Evolutionary conservation across 352 stramenopile genomes (phyloP).

Genomic region (Phytophthora sp.): DNA sequence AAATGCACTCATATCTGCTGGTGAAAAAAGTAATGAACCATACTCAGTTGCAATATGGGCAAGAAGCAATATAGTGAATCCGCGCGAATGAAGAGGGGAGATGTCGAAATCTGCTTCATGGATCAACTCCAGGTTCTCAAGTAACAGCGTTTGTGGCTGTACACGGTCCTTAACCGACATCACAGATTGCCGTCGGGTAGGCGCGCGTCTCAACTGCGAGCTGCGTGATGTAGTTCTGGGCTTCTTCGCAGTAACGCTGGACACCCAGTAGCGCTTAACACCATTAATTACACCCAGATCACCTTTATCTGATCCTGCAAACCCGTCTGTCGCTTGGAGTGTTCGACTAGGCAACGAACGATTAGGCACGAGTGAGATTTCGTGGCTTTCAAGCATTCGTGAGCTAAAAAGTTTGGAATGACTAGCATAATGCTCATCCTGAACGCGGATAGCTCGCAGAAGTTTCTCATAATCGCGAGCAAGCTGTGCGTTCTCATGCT

Average conservation of each 20-base stretch:
- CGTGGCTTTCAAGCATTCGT: constrained; percentile 66
- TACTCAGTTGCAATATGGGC: constrained; percentile 58
- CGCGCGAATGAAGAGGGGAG: constrained; percentile 44
- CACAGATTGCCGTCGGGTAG: constrained; percentile 17
- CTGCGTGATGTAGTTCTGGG: constrained; percentile 7
- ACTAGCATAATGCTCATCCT: constrained; percentile 75
- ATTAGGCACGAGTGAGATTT: constrained; percentile 56
- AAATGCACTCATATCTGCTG: constrained; percentile 65
- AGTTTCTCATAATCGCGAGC: constrained; percentile 38
- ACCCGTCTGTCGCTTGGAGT: background rate
- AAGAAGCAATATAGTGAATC: constrained; percentile 46
- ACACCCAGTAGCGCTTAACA: constrained; percentile 39
- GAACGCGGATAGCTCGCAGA: constrained; percentile 43
- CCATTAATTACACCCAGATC: constrained; percentile 63
- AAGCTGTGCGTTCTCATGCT: constrained; percentile 18
- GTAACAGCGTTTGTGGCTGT: background rate
- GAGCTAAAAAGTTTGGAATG: constrained; percentile 71
- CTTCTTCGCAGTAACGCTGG: constrained; percentile 6
- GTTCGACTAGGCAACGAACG: background rate
- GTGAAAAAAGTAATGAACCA: constrained; percentile 66
- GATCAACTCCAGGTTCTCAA: constrained; percentile 48
- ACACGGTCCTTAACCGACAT: constrained; percentile 7
- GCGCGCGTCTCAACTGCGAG: background rate
- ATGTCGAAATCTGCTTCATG: constrained; percentile 44
- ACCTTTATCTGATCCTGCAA: constrained; percentile 11